Percentiles rank a stretch among this genome's conserved stretches.
These are phyloP conservation scores for Ehretia macrophylla DNA, from an alignment of 257 asterid species.

Conservation along the genomic window DNA sequence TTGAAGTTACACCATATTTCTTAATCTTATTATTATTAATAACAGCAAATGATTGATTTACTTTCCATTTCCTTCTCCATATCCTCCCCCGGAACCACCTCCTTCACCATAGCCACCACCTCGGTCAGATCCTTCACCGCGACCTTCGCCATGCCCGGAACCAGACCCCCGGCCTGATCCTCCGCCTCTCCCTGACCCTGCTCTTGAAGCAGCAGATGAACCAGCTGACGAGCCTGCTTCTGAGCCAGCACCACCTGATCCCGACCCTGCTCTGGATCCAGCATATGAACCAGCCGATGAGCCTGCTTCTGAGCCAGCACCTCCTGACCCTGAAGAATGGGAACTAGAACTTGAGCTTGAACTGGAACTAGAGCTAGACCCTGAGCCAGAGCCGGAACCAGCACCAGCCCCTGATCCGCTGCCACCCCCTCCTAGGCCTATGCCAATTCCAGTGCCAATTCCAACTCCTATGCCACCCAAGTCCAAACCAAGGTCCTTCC, in stretches of 20 bases:
- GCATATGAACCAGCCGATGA: constrained; percentile 65
- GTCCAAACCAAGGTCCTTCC: constrained; percentile 54
- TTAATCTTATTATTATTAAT: too few species aligned
- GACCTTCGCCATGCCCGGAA: constrained; percentile 27
- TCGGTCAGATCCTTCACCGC: constrained; percentile 26
- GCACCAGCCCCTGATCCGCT: constrained; percentile 70
- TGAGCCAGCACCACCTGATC: constrained; percentile 26
- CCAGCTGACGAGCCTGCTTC: constrained; percentile 70
- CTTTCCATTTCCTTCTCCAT: constrained; percentile 50
- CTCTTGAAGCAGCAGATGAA: constrained; percentile 58
- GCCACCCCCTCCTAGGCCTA: constrained; percentile 57
- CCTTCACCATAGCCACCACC: constrained; percentile 55
- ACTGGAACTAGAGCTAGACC: constrained; percentile 19
- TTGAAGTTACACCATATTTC: too few species aligned
- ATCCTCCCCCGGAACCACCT: constrained; percentile 45
- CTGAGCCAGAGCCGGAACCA: constrained; percentile 39
- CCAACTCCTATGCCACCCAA: constrained; percentile 45
- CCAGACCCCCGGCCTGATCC: constrained; percentile 17
- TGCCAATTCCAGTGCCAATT: constrained; percentile 48
- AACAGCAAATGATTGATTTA: constrained; percentile 4
- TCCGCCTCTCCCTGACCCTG: constrained; percentile 22
- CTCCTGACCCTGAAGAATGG: neutral
- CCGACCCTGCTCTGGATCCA: constrained; percentile 64
- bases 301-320: neutral
- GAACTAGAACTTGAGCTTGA: constrained; percentile 30